A percentile compares a stretch with the other conserved stretches of the same genome.
phyloP scores from a whole-genome alignment of 805 yeast genomes.

The Candida vartiovaarae region DNA sequence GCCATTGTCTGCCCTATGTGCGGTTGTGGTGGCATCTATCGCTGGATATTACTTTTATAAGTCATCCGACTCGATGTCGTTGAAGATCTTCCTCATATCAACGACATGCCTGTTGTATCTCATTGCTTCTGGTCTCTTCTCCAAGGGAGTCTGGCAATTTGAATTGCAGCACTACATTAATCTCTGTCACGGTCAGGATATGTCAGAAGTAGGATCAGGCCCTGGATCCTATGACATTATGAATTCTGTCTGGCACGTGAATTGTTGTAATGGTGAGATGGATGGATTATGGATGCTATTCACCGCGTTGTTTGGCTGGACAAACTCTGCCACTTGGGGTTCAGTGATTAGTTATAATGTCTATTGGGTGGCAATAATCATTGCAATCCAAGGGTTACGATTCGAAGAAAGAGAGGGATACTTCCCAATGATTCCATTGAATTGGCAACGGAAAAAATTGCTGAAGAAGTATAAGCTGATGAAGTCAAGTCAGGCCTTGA shows the following conservation, averaged over 20 bases:
- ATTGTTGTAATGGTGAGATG: conserved; percentile 88
- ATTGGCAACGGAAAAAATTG: conserved; percentile 51
- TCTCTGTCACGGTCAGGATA: conserved; percentile 73
- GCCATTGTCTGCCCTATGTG: conserved; percentile 56
- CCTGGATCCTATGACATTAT: conserved; percentile 87
- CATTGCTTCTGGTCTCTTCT: conserved; percentile 81
- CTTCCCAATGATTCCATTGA: conserved; percentile 54
- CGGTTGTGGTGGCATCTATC: conserved; percentile 48
- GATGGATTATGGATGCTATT: conserved; percentile 91
- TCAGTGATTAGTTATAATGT: conserved; percentile 65
- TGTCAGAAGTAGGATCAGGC: conserved; percentile 84
- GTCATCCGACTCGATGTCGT: conserved; percentile 72
- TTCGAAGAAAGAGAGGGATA: conserved; percentile 53
- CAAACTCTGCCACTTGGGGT: conserved; percentile 87
- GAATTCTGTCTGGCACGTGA: conserved; percentile 86
- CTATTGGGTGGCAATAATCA: conserved; percentile 55
- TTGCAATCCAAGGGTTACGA: conserved; percentile 37
- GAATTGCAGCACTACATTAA: conserved; percentile 74
- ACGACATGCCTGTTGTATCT: conserved; percentile 78
- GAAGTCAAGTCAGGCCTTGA: conserved; percentile 7
- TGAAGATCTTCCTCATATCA: conserved; percentile 64
- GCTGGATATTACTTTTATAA: conserved; percentile 65
- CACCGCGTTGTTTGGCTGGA: conserved; percentile 90
- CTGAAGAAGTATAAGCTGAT: conserved; percentile 26
- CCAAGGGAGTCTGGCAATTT: conserved; percentile 86